Conservation (phyloP, 1,139 yeast species). For the Zygosaccharomyces pseudobailii region DNA sequence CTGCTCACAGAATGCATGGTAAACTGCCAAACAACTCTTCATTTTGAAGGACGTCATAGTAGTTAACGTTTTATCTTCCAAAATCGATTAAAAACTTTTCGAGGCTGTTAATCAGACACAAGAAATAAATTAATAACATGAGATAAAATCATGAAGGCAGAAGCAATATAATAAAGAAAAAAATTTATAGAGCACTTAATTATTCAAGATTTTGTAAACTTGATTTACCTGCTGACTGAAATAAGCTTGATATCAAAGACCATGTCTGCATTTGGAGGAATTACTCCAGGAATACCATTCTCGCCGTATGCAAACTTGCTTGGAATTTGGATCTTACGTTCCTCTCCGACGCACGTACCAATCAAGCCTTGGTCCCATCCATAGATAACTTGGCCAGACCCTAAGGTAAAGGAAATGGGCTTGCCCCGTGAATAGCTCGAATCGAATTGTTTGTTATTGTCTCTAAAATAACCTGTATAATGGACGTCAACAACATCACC, state of each 20-base stretch:
- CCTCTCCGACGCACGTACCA: constrained; percentile 84
- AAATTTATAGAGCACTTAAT: too few relatives aligned
- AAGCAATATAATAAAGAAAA: too few relatives aligned
- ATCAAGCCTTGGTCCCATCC: constrained; percentile 87
- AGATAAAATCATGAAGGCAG: too few relatives aligned
- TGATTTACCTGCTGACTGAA: constrained; percentile 32
- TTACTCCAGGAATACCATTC: constrained; percentile 67
- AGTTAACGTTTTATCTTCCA: neutral
- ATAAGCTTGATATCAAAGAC: constrained; percentile 55
- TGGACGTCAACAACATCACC: constrained; percentile 72
- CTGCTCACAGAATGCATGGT: constrained; percentile 5
- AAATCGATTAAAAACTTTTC: too few relatives aligned
- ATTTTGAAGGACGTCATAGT: neutral
- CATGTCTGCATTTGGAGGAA: constrained; percentile 71
- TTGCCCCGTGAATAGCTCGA: constrained; percentile 59
- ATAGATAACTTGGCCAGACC: constrained; percentile 69
- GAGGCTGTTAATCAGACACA: too few relatives aligned
- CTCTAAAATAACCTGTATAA: constrained; percentile 60
- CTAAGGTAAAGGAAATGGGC: constrained; percentile 67
- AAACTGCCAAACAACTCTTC: neutral
- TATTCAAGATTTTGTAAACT: neutral
- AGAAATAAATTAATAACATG: too few relatives aligned
- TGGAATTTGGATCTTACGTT: constrained; percentile 73
- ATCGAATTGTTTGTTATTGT: constrained; percentile 68
- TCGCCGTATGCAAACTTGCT: constrained; percentile 72